Base-by-base conservation (phyloP, 495 filamentous ascomycete genomes). In the Penicillium ucsense region DNA sequence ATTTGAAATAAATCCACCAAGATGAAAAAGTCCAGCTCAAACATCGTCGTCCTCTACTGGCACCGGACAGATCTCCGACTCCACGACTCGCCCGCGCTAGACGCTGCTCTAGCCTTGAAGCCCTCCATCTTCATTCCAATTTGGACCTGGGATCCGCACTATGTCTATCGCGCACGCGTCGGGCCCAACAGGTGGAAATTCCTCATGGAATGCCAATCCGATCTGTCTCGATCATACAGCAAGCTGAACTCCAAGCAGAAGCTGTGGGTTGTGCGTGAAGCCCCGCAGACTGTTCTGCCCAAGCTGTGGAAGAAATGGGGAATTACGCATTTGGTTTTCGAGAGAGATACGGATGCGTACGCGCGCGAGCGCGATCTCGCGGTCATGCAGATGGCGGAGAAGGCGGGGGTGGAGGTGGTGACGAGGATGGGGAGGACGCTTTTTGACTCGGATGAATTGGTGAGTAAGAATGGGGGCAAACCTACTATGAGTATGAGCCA, bases 91-190 rank as follows among this genome's bases (percentile, higher is more conserved):
- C 82, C 82, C 6, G 81, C 82, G 4, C 61, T 87, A 10, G 71
- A 77, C 53, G 80, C 79, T 5, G 82, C 83, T 3, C 66, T 86
- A 7, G 74, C 77, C 45, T 63, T 87, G 9, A 70, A 82, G 9
- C 80, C 83, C 0, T 69, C 74, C 35, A 69, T 67, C 8, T 69
- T 86, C 6, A 86, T 80, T 60, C 81, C 81, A 5, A 64, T 86
- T 32, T 84, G 79, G 72, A 84, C 78, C 20, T 86, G 83, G 81
- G 81, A 84, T 56, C 81, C 81, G 36, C 81, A 86, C 57, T 87
- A 86, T 61, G 82, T 85, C 42, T 87, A 85, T 51, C 73, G 69
- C 27, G 74, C 81, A 4, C 70, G 82, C 34, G 81, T 79, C 3
- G 82, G 81, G 1, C 65, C 73, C 2, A 87, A 87, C 51, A 66